Evolutionary conservation across 768 basidiomycete species (phyloP).

Genomic region (Hericium coralloides): DNA sequence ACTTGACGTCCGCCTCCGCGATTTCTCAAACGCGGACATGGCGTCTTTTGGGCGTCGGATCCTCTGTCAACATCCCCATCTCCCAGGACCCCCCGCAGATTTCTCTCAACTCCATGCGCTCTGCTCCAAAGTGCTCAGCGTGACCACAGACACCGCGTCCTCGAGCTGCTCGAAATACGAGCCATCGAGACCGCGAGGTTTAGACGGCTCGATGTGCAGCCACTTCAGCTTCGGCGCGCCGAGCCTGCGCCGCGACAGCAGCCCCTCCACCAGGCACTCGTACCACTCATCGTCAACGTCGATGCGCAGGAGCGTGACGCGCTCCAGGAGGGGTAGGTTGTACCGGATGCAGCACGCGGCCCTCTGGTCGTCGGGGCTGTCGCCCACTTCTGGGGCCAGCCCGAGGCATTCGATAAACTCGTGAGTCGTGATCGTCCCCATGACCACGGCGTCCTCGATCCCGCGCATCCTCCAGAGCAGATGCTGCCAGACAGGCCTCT

Average conservation of each 20-base stretch:
- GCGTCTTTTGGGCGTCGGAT: too few species aligned
- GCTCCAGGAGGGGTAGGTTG: not conserved
- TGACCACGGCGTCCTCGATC: not conserved
- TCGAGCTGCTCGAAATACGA: not conserved
- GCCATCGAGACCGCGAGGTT: not conserved
- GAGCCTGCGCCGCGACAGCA: not conserved
- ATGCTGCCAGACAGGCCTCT: not conserved
- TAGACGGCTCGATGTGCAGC: not conserved
- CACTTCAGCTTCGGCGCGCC: not conserved
- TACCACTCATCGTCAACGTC: not conserved
- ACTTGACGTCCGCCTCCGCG: too few species aligned
- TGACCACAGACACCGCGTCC: not conserved
- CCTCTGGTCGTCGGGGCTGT: not conserved
- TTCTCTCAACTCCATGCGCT: too few species aligned
- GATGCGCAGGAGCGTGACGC: not conserved
- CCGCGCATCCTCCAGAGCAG: not conserved
- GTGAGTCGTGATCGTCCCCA: not conserved
- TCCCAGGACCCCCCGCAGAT: too few species aligned
- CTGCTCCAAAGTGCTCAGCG: not conserved
- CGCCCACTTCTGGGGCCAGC: not conserved
- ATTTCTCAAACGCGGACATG: too few species aligned
- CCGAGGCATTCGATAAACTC: not conserved
- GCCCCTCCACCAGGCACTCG: not conserved
- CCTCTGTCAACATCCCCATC: too few species aligned
- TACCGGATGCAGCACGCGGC: not conserved